Evolutionary conservation across 768 basidiomycete genomes (phyloP).

Genomic region (Leccinum truebloodii): DNA sequence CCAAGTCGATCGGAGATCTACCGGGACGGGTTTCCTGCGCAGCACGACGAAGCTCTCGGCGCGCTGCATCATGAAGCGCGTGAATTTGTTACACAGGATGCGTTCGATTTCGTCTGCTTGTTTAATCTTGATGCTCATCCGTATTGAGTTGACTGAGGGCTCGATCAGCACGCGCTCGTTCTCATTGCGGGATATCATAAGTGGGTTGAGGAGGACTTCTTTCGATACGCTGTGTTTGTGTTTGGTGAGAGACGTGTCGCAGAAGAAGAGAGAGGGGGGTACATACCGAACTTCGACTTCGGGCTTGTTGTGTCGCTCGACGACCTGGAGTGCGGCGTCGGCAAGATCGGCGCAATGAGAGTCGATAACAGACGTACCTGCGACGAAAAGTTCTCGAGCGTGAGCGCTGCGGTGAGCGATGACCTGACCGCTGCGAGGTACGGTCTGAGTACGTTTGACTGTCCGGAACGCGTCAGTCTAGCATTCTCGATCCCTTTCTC

Average conservation of each 20-base stretch:
- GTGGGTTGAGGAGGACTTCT: constrained; percentile 91
- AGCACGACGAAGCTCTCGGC: constrained; percentile 98
- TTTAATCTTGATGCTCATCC: constrained; percentile 97
- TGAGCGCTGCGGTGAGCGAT: constrained; percentile 95
- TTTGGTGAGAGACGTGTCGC: constrained; percentile 5
- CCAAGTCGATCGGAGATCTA: constrained; percentile 38
- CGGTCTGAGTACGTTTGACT: constrained; percentile 95
- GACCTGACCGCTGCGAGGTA: constrained; percentile 96
- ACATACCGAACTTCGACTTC: constrained; percentile 87
- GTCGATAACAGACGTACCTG: constrained; percentile 42
- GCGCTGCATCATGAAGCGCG: constrained; percentile 98
- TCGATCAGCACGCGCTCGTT: constrained; percentile 97
- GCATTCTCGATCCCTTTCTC: not conserved
- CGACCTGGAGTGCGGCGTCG: constrained; percentile 54
- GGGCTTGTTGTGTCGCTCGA: constrained; percentile 96
- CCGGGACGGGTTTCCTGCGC: constrained; percentile 89
- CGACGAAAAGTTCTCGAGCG: constrained; percentile 96
- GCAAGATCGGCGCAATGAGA: constrained; percentile 8
- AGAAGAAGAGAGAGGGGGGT: not conserved
- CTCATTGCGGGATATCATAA: constrained; percentile 95
- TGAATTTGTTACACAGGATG: constrained; percentile 97
- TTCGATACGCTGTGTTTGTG: constrained; percentile 69
- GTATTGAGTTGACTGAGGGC: constrained; percentile 95
- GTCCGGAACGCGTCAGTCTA: constrained; percentile 13
- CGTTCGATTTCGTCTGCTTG: constrained; percentile 99